A percentile compares a stretch with the other conserved stretches of the same genome.
Conservation (phyloP, 768 basidiomycete species). For the Dacryopinax spathularia region DNA sequence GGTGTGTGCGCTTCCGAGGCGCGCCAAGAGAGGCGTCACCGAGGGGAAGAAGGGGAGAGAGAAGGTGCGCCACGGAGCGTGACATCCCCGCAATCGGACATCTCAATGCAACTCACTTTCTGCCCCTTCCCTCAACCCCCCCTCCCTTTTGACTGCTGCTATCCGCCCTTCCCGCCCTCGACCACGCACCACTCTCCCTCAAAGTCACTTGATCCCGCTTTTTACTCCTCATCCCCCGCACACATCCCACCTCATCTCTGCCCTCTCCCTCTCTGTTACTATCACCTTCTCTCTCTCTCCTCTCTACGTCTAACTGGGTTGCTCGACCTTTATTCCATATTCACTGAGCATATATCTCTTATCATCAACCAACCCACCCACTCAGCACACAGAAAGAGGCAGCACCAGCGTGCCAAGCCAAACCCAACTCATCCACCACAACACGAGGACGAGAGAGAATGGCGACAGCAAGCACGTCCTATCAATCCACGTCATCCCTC, state of each 20-base stretch:
- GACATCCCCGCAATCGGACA: not conserved
- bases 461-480: not conserved
- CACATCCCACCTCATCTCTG: not conserved
- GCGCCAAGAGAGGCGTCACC: too few species aligned
- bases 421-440: not conserved
- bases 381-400: not conserved
- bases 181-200: too few species aligned
- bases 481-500: not conserved
- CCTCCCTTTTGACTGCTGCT: too few species aligned
- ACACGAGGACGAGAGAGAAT: not conserved
- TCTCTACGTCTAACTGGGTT: too few species aligned
- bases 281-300: not conserved
- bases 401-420: not conserved
- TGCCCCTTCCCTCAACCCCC: not conserved
- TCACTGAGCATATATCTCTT: too few species aligned
- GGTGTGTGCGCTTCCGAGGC: too few species aligned
- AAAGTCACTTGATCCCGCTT: not conserved
- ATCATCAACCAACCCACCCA: not conserved
- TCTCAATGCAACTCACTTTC: too few species aligned
- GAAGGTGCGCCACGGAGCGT: not conserved
- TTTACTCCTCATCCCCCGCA: not conserved
- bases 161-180: not conserved
- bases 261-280: not conserved
- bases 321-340: too few species aligned
- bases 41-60: not conserved